phyloP scores from a whole-genome alignment of 2,329 filamentous ascomycete genomes.

The Fusarium fracticaudum region DNA sequence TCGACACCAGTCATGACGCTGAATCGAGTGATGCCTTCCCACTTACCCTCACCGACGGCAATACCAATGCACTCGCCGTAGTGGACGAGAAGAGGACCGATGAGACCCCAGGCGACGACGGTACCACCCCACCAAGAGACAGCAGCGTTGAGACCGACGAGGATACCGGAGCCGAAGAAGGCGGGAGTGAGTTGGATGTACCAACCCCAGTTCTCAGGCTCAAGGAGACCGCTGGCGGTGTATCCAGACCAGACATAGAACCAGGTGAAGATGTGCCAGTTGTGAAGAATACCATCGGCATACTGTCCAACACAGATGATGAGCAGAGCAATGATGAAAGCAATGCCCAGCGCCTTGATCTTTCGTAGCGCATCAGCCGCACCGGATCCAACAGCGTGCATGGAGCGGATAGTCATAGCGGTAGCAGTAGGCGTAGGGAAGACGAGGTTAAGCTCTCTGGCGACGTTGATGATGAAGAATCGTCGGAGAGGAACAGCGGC shows the following conservation, averaged over 20 bases:
- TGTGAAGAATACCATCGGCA: constrained; percentile 67
- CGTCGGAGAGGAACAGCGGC: constrained; percentile 71
- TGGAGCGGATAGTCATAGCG: constrained; percentile 69
- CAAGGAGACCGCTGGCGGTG: constrained; percentile 57
- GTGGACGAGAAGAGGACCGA: constrained; percentile 57
- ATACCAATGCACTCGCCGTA: constrained; percentile 64
- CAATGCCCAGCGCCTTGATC: constrained; percentile 62
- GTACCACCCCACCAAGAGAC: constrained; percentile 67
- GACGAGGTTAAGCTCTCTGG: constrained; percentile 66
- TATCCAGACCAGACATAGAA: constrained; percentile 66
- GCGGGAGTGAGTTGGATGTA: constrained; percentile 67
- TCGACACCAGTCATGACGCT: constrained; percentile 45
- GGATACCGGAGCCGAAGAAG: constrained; percentile 67
- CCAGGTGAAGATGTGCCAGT: constrained; percentile 64
- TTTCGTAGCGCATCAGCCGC: constrained; percentile 63
- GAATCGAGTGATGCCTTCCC: constrained; percentile 46
- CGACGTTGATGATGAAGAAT: constrained; percentile 75
- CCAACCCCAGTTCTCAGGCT: constrained; percentile 70
- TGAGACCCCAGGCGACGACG: constrained; percentile 64
- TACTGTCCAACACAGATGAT: constrained; percentile 68
- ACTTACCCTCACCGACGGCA: constrained; percentile 40
- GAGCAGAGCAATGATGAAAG: constrained; percentile 61
- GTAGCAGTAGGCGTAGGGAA: constrained; percentile 70
- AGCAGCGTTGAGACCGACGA: constrained; percentile 63
- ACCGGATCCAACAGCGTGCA: constrained; percentile 65